Conservation (phyloP, 257 asterid species). For the Thymus quinquecostatus region DNA sequence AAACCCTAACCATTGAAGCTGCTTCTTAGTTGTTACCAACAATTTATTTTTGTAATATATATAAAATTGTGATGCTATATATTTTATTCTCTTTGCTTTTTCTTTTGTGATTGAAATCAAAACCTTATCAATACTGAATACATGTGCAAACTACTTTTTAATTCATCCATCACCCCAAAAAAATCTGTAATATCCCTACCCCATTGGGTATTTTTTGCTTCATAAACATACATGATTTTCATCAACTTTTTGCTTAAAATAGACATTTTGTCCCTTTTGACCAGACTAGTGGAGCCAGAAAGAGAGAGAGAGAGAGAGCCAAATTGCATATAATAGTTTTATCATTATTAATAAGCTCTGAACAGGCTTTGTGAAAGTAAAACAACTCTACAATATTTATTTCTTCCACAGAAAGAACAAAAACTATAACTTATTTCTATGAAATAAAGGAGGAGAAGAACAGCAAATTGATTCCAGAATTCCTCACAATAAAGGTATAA, state of each 20-base stretch:
- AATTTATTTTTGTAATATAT: neutral
- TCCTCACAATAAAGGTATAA: neutral
- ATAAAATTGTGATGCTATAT: neutral
- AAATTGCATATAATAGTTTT: too few relatives aligned
- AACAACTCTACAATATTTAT: neutral
- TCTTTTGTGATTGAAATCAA: slow-evolving; percentile 38
- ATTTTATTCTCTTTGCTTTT: slow-evolving; percentile 29
- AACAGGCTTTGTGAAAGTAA: neutral
- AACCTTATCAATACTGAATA: slow-evolving; percentile 26
- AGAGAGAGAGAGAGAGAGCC: neutral
- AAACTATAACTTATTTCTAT: neutral
- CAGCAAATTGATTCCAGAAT: neutral
- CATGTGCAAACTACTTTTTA: slow-evolving; percentile 25
- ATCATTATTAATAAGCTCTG: slow-evolving; percentile 4
- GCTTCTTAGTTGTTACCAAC: slow-evolving; percentile 21
- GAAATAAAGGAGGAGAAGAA: neutral
- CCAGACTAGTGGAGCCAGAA: slow-evolving; percentile 40
- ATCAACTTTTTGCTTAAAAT: slow-evolving; percentile 28
- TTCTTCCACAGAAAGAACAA: neutral
- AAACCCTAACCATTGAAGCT: slow-evolving; percentile 36
- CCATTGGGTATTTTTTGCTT: slow-evolving; percentile 2
- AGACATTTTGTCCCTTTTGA: slow-evolving; percentile 37
- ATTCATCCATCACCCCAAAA: slow-evolving; percentile 32
- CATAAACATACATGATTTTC: neutral
- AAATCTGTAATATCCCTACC: slow-evolving; percentile 8